phyloP scores from a whole-genome alignment of 78 protist genomes.

The Capsaspora owczarzaki region DNA sequence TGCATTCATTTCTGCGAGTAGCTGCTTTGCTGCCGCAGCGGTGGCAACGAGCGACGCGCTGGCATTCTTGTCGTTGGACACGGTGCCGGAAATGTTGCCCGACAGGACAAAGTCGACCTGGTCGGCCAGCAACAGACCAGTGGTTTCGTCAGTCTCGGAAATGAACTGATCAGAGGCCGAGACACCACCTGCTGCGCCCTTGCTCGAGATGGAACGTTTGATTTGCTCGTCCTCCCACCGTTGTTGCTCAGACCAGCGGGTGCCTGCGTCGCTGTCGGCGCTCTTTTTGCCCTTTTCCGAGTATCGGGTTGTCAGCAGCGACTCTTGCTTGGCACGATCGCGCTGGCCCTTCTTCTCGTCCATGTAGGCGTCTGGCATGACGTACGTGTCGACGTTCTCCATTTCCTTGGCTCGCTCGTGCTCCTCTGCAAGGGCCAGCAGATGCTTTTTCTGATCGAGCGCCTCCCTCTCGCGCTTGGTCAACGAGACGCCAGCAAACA shows the following conservation, averaged over 20 bases:
- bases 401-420: constrained; percentile 5
- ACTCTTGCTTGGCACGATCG: background rate
- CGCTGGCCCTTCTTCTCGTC: background rate
- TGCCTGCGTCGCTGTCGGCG: background rate
- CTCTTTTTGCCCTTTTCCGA: background rate
- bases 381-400: constrained; percentile 14
- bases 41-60: background rate
- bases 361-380: constrained; percentile 39
- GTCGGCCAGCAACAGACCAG: no score
- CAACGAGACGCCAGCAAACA: constrained; percentile 52
- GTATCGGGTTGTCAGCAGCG: background rate
- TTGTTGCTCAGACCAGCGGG: background rate
- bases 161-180: constrained; percentile 35
- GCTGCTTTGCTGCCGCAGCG: background rate
- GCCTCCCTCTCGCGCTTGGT: constrained; percentile 48
- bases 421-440: constrained; percentile 48
- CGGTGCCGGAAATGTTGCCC: background rate
- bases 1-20: background rate
- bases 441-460: constrained; percentile 45
- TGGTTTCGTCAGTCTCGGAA: no score
- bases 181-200: background rate
- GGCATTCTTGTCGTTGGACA: background rate
- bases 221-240: constrained; percentile 55
- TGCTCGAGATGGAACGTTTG: constrained; percentile 14
- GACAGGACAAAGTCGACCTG: constrained; percentile 35